Base-by-base conservation (phyloP, 1,284 basidiomycete genomes). In the Flammula alnicola region DNA sequence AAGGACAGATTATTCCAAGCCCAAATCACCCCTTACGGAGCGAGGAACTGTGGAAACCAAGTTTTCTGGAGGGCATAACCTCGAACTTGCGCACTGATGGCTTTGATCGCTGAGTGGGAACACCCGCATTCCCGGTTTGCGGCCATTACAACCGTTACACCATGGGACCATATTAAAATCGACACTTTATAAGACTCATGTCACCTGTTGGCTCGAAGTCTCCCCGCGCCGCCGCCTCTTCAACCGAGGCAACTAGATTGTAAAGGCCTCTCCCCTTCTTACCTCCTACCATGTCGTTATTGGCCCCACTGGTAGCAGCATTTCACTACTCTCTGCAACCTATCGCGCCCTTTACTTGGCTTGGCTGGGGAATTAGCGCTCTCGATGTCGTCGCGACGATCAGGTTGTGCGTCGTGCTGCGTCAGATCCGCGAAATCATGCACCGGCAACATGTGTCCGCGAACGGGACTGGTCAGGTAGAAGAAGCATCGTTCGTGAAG, bases 51-150 rank as follows among this genome's bases (percentile, higher is more conserved):
- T 80, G 83, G 80, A 77, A 68, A 86, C 88, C 86, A 90, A 90
- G 84, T 90, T 90, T 88, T 90, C 88, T 82, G 86, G 86, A 90
- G 88, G 87, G 86, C 84, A 82, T 82, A 78, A 85, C 78, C 84
- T 90, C 85, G 88, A 89, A 89, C 84, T 83, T 87, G 87, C 87
- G 88, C 88, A 81, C 87, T 78, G 68, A 73, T 73, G 77, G 69
- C 68, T 69, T 66, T 57, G 57, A 38, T 79, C 86, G 82, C 80
- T 88, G 84, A 72, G 57, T 70, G 59, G 63, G 77, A 81, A 84
- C 80, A 71, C 79, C 81, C 81, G 74, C 86, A 90, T 89, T 85
- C 88, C 87, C 81, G 74, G 73, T 62, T 83, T 76, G 72, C 80
- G 83, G 86, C 87, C 88, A 61, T 69, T 81, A 90, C 87, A 90